Evolutionary conservation across 257 asterid species (phyloP).

Genomic region (Lithospermum erythrorhizon): DNA sequence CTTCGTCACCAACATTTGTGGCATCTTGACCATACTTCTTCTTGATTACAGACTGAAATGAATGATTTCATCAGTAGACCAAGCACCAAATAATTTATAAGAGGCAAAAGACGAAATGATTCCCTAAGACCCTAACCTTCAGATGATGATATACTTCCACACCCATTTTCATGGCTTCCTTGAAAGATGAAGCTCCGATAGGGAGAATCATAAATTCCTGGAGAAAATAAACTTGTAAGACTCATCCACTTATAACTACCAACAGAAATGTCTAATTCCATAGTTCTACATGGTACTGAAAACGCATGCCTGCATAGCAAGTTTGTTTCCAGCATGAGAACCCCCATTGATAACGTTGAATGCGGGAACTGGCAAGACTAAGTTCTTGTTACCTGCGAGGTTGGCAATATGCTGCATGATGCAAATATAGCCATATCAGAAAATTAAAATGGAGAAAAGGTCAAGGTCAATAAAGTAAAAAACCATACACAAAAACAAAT

Average conservation of each 20-base stretch:
- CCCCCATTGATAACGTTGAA: constrained; percentile 99
- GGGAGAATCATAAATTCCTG: constrained; percentile 99
- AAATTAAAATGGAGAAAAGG: neutral
- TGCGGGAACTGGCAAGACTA: constrained; percentile 97
- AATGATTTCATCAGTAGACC: neutral
- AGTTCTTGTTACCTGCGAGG: constrained; percentile 83
- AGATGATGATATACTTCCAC: constrained; percentile 95
- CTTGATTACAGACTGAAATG: constrained; percentile 77
- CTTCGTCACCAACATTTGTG: constrained; percentile 97
- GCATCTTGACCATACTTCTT: constrained; percentile 97
- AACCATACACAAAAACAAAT: neutral
- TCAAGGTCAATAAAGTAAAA: neutral
- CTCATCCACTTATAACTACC: neutral
- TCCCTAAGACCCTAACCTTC: constrained; percentile 41
- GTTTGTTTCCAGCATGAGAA: constrained; percentile 98
- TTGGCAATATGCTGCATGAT: constrained; percentile 89
- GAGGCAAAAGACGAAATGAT: neutral
- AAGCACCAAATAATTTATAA: neutral
- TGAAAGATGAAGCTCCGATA: constrained; percentile 83
- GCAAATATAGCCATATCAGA: neutral
- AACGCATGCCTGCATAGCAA: constrained; percentile 86
- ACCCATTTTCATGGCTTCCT: constrained; percentile 99
- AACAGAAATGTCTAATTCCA: neutral
- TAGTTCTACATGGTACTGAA: neutral
- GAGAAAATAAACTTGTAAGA: constrained; percentile 9